A percentile compares a stretch with the other conserved stretches of the same genome.
phyloP scores from a whole-genome alignment of 2,329 filamentous ascomycete genomes.

The Fusarium illudens region DNA sequence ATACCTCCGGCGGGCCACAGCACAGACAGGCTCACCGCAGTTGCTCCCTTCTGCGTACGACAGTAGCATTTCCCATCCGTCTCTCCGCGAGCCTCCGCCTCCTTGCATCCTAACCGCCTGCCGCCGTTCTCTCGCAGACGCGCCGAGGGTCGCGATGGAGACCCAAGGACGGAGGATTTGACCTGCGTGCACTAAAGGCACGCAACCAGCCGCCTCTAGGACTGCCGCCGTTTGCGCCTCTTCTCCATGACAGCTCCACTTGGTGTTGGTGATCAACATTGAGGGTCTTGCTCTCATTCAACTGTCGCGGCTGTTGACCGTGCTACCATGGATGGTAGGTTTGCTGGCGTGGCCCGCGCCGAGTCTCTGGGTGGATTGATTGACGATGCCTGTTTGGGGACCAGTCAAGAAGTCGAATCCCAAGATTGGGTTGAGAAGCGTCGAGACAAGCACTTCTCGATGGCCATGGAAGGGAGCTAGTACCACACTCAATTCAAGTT shows the following conservation, averaged over 20 bases:
- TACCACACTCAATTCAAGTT: background rate
- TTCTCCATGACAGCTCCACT: conserved; percentile 40
- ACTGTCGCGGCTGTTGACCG: conserved; percentile 16
- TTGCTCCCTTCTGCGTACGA: background rate
- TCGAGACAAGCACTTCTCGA: background rate
- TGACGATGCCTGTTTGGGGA: conserved; percentile 19
- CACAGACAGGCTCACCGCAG: background rate
- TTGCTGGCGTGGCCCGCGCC: conserved; percentile 10
- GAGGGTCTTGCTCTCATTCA: conserved; percentile 30
- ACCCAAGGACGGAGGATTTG: conserved; percentile 8
- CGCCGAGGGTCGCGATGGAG: conserved; percentile 16
- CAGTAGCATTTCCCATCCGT: background rate
- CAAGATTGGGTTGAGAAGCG: conserved; percentile 16
- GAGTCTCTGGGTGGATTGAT: conserved; percentile 8
- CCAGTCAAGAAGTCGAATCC: conserved; percentile 1
- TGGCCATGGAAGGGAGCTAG: background rate
- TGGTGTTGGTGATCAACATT: conserved; percentile 32
- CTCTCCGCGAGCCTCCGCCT: conserved; percentile 7
- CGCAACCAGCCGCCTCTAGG: conserved; percentile 32
- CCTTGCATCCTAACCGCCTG: conserved; percentile 9
- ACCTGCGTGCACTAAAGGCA: conserved; percentile 28
- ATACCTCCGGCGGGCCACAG: background rate
- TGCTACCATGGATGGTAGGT: conserved; percentile 2
- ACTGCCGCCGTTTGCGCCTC: conserved; percentile 42
- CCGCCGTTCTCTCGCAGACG: conserved; percentile 18